Evolutionary conservation across 176 grass and related monocot genomes (phyloP), one percentile per base, ranked within the genome.

Genomic region (Carex littledalei): DNA sequence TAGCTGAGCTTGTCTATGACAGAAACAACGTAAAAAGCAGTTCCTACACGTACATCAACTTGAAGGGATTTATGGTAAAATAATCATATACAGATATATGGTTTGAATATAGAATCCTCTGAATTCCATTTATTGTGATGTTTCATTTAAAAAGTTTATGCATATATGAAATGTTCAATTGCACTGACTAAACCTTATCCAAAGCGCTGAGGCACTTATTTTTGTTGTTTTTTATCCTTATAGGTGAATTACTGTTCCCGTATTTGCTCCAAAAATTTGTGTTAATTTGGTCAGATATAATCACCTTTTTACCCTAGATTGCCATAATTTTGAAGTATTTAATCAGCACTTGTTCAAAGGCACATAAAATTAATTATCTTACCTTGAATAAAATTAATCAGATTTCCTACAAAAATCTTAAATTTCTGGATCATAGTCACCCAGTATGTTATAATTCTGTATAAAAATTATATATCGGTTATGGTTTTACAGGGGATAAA

Each of bases 1-100:
- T 97, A 85, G 94, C 90, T 83, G 88, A 92, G 47, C 88, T 92
- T 77, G 85, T 97, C 56, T 84, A 90, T 75, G 88, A 92, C 20
- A 84, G 83, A 58, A 94, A 86, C 90, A 94, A 80, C 37, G 67
- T 86, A 24, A 87, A 86, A 63, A 55, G 63, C 61, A 88, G 49
- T 21, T 85, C 66, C 15, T 89, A 83, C 18, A 20, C 85, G 16
- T 79, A 69, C 67, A 94, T 94, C 65, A 97, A 97, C 56, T 22
- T 94, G 61, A 97, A 92, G 81, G 94, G 94, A 3, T 97, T 97
- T 88, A 94, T 97, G 74, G 94, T 97, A 80, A 97, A 70, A 31
- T 83, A 57, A 86, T 57, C 1, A 45, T n/a, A 61, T 37, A 79
- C 71, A 57, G 3, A 43, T 52, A 65, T 45, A 45, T 71, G 1